Conservation (phyloP, 2,329 filamentous ascomycete species). For the Fonsecaea monophora region DNA sequence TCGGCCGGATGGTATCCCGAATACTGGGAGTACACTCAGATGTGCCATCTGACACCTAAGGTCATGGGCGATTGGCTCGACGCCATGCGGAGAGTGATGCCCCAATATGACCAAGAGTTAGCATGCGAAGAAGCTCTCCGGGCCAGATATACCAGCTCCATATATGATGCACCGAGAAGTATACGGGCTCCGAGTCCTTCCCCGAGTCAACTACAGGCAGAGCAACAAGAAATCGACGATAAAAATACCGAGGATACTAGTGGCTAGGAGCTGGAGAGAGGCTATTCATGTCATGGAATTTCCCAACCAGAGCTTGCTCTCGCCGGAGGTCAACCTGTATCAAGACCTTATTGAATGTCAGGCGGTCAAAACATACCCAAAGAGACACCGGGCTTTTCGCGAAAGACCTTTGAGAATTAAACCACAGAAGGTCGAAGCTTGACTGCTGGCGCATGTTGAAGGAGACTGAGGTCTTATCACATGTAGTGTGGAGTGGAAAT, state of each 20-base stretch:
- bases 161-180: conserved; percentile 38
- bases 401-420: background rate
- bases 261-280: conserved; percentile 24
- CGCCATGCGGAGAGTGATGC: conserved; percentile 36
- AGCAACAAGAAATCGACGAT: conserved; percentile 37
- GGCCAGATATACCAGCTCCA: conserved; percentile 32
- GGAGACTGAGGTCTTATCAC: background rate
- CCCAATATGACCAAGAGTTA: conserved; percentile 38
- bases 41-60: conserved; percentile 37
- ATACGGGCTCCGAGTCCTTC: conserved; percentile 36
- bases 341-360: background rate
- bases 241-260: conserved; percentile 40
- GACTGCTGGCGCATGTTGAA: background rate
- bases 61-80: conserved; percentile 38
- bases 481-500: background rate
- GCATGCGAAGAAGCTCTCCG: conserved; percentile 36
- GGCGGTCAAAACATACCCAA: background rate
- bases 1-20: conserved; percentile 44
- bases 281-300: background rate
- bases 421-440: background rate
- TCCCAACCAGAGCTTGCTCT: background rate
- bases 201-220: conserved; percentile 30
- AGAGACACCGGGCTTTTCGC: too few species aligned
- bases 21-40: conserved; percentile 45
- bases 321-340: background rate